Conservation (phyloP, 768 basidiomycete genomes). For the Chalciporus sphaerocephalus region DNA sequence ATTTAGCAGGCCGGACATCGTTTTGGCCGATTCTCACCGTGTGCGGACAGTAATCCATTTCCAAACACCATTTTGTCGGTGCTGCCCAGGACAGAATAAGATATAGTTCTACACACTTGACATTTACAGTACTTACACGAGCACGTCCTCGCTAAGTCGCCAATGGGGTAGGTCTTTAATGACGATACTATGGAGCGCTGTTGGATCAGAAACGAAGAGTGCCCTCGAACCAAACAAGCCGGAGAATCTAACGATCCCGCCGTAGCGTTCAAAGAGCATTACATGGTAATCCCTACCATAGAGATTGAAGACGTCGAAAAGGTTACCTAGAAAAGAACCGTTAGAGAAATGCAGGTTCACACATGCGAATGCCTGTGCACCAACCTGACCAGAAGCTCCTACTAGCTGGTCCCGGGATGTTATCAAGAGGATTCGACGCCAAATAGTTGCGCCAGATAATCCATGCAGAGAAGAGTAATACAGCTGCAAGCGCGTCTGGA, state of each 20-base stretch:
- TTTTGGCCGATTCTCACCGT: neutral
- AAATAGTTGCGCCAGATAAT: neutral
- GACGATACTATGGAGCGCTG: too few species aligned
- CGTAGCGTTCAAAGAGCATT: too few species aligned
- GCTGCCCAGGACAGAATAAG: neutral
- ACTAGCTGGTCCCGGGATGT: conserved; percentile 6
- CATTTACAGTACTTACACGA: too few species aligned
- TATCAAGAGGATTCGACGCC: conserved; percentile 3
- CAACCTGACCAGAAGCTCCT: conserved; percentile 4
- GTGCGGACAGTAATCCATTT: neutral
- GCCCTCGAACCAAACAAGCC: too few species aligned
- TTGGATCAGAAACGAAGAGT: too few species aligned
- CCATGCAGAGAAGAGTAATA: neutral
- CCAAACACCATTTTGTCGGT: neutral
- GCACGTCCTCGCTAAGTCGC: too few species aligned
- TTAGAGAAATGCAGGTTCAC: neutral
- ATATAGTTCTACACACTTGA: neutral
- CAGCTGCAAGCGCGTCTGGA: neutral
- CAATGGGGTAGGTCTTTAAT: too few species aligned
- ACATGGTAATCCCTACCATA: too few species aligned
- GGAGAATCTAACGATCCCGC: too few species aligned
- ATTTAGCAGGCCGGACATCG: too few species aligned
- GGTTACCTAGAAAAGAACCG: neutral
- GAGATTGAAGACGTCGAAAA: neutral
- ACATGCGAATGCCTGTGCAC: neutral